Base-by-base conservation (phyloP, 495 filamentous ascomycete species). In the Daldinia concentrica region DNA sequence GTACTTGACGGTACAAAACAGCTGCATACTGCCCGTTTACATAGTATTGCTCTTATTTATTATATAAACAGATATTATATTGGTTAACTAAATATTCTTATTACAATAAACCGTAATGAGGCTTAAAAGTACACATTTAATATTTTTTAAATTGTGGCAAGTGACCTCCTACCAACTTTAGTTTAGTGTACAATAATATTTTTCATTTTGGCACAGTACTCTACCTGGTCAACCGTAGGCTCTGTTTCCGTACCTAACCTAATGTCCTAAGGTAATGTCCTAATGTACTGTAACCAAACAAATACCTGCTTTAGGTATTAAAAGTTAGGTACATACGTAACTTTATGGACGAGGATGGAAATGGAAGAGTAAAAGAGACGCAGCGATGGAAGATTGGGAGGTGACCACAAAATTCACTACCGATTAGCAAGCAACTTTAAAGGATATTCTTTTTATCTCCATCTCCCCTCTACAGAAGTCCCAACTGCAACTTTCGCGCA, bases 361-460 rank as follows among this genome's bases (percentile, higher is more conserved):
- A 71, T 9, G 41, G 26, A 54, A 56, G 39, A 57, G 37, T 34
- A 37, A 27, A 48, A 56, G 26, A 30, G 22, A 27, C 1, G 9
- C 9, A n/a, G 15, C 9, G 26, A 54, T 30, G 50, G 19, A 37
- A 37, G 9, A 43, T 58, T 14, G 29, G 15, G 52, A 37, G 39
- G 58, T 39, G 48, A 43, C 22, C 41, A 48, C 51, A 50, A 65
- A 2, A 30, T 66, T 50, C 24, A 50, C 51, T 62, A 27, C 51
- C 62, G 62, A 56, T 58, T 57, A 62, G 58, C 62, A 71, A 69
- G 55, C 67, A 60, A 55, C 43, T 41, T 66, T 41, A 36, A 36
- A 36, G 34, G 34, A 14, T 62, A 52, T 58, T 62, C 19, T 58
- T 60, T 22, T 62, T 64, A 22, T 56, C 30, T 45, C 32, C 22